Percentiles rank a stretch among this genome's conserved stretches.
These are phyloP conservation scores for Dispira parvispora DNA, from an alignment of 192 early-diverging fungal genomes.

Conservation along the genomic window DNA sequence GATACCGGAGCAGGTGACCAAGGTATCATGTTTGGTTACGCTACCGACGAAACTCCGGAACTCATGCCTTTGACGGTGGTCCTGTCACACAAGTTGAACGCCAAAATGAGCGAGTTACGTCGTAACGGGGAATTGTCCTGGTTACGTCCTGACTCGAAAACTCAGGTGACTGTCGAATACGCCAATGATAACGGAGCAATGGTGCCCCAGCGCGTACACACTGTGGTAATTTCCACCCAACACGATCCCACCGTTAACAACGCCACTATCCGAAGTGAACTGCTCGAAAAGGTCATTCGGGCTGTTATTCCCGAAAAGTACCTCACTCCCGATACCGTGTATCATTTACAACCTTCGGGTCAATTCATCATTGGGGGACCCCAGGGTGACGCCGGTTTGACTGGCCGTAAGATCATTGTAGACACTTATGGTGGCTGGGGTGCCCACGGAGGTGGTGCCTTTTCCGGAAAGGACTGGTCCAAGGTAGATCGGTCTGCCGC, in stretches of 20 bases:
- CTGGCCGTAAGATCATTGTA: conserved; percentile 92
- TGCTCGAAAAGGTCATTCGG: conserved; percentile 87
- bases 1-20: conserved; percentile 99
- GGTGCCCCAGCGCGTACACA: conserved; percentile 88
- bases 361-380: conserved; percentile 99
- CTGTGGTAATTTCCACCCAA: conserved; percentile 95
- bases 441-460: conserved; percentile 96
- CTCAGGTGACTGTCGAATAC: conserved; percentile 99
- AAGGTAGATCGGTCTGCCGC: conserved; percentile 98
- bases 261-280: conserved; percentile 66
- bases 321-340: conserved; percentile 75
- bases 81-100: conserved; percentile 96
- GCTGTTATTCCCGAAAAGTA: conserved; percentile 81
- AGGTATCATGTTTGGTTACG: conserved; percentile 88
- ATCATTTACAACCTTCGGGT: conserved; percentile 98
- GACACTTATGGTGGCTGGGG: conserved; percentile 79
- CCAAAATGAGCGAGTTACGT: conserved; percentile 88
- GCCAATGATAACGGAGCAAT: conserved; percentile 87
- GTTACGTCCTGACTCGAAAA: conserved; percentile 99
- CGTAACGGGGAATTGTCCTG: conserved; percentile 75
- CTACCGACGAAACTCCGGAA: conserved; percentile 98
- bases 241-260: conserved; percentile 78
- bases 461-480: conserved; percentile 99
- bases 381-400: conserved; percentile 98
- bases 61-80: conserved; percentile 93